These are phyloP conservation scores for Filobasidium wieringae DNA, from an alignment of 768 basidiomycete genomes.

Conservation along the genomic window DNA sequence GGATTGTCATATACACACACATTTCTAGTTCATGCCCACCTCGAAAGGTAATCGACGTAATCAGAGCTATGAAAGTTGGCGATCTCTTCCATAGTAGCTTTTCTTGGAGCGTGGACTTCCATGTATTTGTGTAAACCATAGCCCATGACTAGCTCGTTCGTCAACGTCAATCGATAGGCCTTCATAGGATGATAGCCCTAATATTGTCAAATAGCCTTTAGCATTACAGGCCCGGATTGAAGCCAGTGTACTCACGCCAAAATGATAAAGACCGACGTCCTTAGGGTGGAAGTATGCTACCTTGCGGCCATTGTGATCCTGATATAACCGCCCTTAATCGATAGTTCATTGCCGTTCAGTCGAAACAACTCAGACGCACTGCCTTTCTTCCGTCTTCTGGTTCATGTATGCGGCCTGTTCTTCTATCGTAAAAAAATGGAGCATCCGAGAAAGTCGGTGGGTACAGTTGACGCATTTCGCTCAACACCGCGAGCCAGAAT, in stretches of 20 bases:
- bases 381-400: conserved; percentile 28
- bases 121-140: conserved; percentile 94
- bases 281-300: conserved; percentile 96
- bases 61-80: conserved; percentile 86
- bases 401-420: conserved; percentile 22
- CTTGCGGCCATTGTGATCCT: conserved; percentile 73
- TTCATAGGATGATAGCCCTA: conserved; percentile 99
- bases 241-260: conserved; percentile 55
- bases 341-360: neutral
- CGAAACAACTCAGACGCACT: conserved; percentile 22
- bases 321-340: neutral
- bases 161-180: conserved; percentile 87
- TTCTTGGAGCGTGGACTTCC: conserved; percentile 78
- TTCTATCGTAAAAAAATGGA: conserved; percentile 38
- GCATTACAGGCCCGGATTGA: neutral
- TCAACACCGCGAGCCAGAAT: too few species aligned
- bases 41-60: conserved; percentile 89
- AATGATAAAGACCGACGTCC: conserved; percentile 88
- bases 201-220: conserved; percentile 4
- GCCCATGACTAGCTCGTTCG: conserved; percentile 87
- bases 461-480: neutral
- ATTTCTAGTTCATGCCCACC: conserved; percentile 43
- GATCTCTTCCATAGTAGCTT: conserved; percentile 79
- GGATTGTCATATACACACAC: neutral
- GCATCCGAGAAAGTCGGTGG: conserved; percentile 35